Conservation (phyloP, 2,329 filamentous ascomycete genomes). For the Hymenoscyphus occultus region DNA sequence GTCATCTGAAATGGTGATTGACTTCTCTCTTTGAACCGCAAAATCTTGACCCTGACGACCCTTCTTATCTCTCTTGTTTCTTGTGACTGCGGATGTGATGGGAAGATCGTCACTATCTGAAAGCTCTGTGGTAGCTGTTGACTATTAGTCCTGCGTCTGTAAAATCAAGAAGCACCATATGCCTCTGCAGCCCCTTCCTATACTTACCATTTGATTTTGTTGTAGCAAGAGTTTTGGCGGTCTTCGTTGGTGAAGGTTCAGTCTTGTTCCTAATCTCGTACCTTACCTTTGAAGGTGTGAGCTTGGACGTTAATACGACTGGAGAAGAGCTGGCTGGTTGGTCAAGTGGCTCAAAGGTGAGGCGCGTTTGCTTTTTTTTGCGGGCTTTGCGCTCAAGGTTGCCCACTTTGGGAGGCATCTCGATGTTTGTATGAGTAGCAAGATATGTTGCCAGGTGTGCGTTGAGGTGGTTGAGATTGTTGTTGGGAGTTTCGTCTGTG, state of each 20-base stretch:
- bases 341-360: conserved; percentile 30
- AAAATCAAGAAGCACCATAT: not conserved
- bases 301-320: conserved; percentile 5
- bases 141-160: not conserved
- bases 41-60: not conserved
- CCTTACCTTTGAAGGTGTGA: conserved; percentile 29
- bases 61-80: conserved; percentile 8
- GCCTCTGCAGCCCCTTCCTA: not conserved
- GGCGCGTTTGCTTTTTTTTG: conserved; percentile 31
- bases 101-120: conserved; percentile 4
- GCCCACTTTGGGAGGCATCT: too few species aligned
- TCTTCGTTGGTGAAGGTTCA: conserved; percentile 14
- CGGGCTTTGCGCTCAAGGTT: conserved; percentile 22
- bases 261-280: conserved; percentile 20
- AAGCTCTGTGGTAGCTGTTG: not conserved
- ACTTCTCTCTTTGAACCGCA: conserved; percentile 1
- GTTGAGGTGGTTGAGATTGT: not conserved
- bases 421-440: conserved; percentile 26
- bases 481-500: too few species aligned
- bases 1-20: not conserved
- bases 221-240: not conserved
- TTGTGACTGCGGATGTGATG: not conserved
- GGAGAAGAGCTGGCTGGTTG: conserved; percentile 17
- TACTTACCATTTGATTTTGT: conserved; percentile 1
- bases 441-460: not conserved